Conservation (phyloP, 805 yeast genomes). For the Kluyveromyces dobzhanskii region DNA sequence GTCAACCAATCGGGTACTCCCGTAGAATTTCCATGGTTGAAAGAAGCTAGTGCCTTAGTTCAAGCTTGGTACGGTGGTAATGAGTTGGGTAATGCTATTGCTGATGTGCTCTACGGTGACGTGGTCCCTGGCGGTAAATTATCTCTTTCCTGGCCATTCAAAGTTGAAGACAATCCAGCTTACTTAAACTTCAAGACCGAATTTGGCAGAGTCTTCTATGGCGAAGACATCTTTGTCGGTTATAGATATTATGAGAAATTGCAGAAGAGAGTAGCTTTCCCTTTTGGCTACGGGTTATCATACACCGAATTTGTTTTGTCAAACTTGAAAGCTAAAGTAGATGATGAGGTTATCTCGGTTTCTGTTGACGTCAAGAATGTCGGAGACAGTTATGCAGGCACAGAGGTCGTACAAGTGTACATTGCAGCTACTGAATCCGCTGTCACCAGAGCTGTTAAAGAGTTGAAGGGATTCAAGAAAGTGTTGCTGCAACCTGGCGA, state of each 20-base stretch:
- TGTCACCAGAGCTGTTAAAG: constrained; percentile 46
- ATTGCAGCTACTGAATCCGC: constrained; percentile 30
- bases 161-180: constrained; percentile 47
- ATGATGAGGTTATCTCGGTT: constrained; percentile 19
- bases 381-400: constrained; percentile 38
- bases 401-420: constrained; percentile 51
- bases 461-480: constrained; percentile 51
- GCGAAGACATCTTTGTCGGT: constrained; percentile 61
- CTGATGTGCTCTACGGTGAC: constrained; percentile 54
- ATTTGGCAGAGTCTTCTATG: constrained; percentile 48
- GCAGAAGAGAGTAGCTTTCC: constrained; percentile 41
- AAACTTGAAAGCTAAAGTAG: constrained; percentile 29
- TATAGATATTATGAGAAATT: constrained; percentile 52
- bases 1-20: constrained; percentile 58
- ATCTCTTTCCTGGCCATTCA: constrained; percentile 46
- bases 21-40: constrained; percentile 47
- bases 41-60: constrained; percentile 34
- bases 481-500: constrained; percentile 39
- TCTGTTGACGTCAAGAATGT: constrained; percentile 39
- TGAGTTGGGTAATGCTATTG: constrained; percentile 50
- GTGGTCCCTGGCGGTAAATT: constrained; percentile 54
- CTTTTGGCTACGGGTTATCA: constrained; percentile 58
- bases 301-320: constrained; percentile 43
- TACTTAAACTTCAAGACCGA: constrained; percentile 43
- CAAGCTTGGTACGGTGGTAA: constrained; percentile 54